phyloP scores from a whole-genome alignment of 371 early-diverging fungal genomes.

The Zancudomyces culisetae region DNA sequence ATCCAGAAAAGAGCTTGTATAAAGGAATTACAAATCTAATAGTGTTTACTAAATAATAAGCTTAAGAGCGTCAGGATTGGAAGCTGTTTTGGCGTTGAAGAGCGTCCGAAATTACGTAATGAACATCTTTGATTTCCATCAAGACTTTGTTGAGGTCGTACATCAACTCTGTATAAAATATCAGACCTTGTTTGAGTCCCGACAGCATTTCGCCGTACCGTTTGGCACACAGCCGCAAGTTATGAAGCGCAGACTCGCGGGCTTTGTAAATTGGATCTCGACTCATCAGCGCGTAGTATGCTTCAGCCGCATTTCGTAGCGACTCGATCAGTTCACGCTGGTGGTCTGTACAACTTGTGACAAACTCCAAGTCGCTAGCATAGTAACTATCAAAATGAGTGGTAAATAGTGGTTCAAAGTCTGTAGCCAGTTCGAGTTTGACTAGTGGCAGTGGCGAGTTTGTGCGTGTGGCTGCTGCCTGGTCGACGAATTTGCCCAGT shows the following conservation, averaged over 20 bases:
- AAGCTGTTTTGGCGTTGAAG: too few relatives aligned
- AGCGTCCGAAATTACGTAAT: too few relatives aligned
- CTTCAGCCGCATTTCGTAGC: conserved; percentile 36
- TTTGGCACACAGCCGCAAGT: conserved; percentile 42
- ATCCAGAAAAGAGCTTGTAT: too few relatives aligned
- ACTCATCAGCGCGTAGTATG: conserved; percentile 35
- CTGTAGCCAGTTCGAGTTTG: conserved; percentile 50
- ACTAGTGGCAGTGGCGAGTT: conserved; percentile 39
- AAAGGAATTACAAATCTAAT: too few relatives aligned
- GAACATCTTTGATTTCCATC: too few relatives aligned
- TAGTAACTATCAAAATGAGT: conserved; percentile 40
- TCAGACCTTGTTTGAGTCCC: conserved; percentile 46
- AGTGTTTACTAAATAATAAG: too few relatives aligned
- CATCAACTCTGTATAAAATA: conserved; percentile 52
- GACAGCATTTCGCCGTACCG: conserved; percentile 41
- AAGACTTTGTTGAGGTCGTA: conserved; percentile 36
- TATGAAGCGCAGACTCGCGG: conserved; percentile 43
- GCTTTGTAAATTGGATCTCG: conserved; percentile 27
- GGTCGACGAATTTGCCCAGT: conserved; percentile 27
- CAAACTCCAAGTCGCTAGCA: conserved; percentile 30
- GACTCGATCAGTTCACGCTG: conserved; percentile 39
- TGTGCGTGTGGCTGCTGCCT: conserved; percentile 22
- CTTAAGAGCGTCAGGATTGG: too few relatives aligned
- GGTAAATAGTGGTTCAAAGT: conserved; percentile 43
- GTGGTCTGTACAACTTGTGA: conserved; percentile 34